These are phyloP conservation scores for Fomitopsis pinicola DNA, from an alignment of 1,284 basidiomycete genomes.

Conservation along the genomic window DNA sequence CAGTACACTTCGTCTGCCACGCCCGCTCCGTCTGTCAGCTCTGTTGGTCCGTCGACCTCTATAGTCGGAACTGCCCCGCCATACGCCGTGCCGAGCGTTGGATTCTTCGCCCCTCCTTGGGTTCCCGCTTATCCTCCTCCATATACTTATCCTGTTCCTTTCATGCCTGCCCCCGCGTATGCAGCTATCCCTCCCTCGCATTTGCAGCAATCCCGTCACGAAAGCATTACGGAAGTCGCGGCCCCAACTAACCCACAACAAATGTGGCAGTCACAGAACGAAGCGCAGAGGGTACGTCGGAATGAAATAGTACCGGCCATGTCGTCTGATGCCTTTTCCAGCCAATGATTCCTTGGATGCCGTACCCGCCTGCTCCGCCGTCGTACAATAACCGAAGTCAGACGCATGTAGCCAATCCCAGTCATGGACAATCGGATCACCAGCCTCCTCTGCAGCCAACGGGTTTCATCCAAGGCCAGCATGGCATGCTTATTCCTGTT, in stretches of 20 bases:
- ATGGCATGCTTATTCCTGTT: constrained; percentile 63
- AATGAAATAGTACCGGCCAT: not conserved
- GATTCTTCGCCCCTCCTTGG: constrained; percentile 54
- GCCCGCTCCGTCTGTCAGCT: constrained; percentile 11
- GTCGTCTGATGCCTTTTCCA: not conserved
- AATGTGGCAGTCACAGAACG: not conserved
- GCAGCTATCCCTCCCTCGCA: constrained; percentile 24
- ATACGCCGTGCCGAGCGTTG: constrained; percentile 36
- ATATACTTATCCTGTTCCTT: constrained; percentile 48
- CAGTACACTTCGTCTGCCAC: constrained; percentile 6
- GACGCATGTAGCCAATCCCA: not conserved
- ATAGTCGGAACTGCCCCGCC: constrained; percentile 29
- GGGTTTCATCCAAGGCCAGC: constrained; percentile 69
- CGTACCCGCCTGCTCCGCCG: constrained; percentile 1
- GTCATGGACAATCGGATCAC: constrained; percentile 5
- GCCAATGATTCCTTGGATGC: constrained; percentile 7
- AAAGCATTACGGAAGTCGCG: not conserved
- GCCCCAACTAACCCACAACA: not conserved
- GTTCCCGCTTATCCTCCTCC: constrained; percentile 46
- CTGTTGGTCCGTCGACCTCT: constrained; percentile 20
- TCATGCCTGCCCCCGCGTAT: constrained; percentile 42
- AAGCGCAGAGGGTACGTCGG: constrained; percentile 13
- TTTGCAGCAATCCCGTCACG: not conserved
- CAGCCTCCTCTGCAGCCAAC: constrained; percentile 62
- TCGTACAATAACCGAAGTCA: not conserved